Evolutionary conservation across 106 monocot species (phyloP), one percentile per base, ranked within the genome.

Genomic region (Allium sativum): DNA sequence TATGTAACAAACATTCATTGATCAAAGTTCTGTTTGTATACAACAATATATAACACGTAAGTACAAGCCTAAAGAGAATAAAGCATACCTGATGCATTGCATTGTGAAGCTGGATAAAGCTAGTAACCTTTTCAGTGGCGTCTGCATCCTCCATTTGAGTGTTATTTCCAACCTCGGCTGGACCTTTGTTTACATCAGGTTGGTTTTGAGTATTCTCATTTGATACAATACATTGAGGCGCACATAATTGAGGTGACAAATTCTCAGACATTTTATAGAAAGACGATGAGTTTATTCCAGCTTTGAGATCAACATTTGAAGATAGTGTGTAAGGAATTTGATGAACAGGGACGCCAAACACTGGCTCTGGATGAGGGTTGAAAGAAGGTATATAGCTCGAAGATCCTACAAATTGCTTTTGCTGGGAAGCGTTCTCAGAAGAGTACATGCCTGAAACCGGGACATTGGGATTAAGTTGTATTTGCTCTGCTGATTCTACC

Each of bases 61-160:
- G 2, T 31, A 31, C 31, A 31, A 31, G 31, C 31, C 31, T 2
- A 31, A 47, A 46, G 21, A 54, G 11, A 63, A 55, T 15, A 16
- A n/a, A 61, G 8, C 16, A 65, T 75, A 89, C 89, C 89, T 74
- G 81, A 66, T 76, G 59, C 58, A 78, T 65, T 45, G 70, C 73
- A 78, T 78, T 65, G 54, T 76, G 78, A 70, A 89, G 81, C 68
- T 84, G 73, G 42, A 22, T 58, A 73, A 89, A 78, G 55, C 73
- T 84, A 21, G 60, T 65, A 53, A 66, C 79, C 56, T 78, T 68
- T 21, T 61, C 46, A 18, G 68, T 74, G 18, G 60, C 19, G 42
- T 68, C 71, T 31, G 31, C 12, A 42, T 47, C 7, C 44, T 55
- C 74, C 16, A 10, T 9, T 16, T 42, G 41, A 66, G 13, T 66